These are phyloP conservation scores for Saccharomycopsis fibuligera DNA, from an alignment of 805 yeast genomes.

Conservation along the genomic window DNA sequence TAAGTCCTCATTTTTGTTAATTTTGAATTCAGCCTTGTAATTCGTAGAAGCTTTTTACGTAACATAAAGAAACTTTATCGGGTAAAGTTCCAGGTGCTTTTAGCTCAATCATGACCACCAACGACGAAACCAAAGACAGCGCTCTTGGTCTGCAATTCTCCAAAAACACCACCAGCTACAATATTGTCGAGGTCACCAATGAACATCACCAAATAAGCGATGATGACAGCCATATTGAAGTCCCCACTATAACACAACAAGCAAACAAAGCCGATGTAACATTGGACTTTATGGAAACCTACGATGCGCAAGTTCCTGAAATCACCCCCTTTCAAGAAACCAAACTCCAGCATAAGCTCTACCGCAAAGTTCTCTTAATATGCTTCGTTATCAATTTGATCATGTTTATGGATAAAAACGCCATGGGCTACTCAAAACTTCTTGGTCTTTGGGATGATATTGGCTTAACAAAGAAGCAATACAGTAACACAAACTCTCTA, in stretches of 20 bases:
- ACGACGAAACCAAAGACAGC: no score
- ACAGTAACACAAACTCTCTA: conserved; percentile 11
- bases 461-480: conserved; percentile 26
- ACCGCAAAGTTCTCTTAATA: conserved; percentile 32
- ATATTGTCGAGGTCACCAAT: no score
- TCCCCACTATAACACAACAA: background rate
- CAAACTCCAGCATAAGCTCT: conserved; percentile 33
- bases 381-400: conserved; percentile 35
- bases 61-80: no score
- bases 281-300: conserved; percentile 32
- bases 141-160: no score
- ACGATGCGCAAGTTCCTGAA: conserved; percentile 31
- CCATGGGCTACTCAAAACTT: conserved; percentile 41
- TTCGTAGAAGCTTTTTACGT: no score
- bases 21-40: no score
- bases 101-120: no score
- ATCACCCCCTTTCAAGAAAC: conserved; percentile 38
- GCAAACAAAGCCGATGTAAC: conserved; percentile 32
- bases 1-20: no score
- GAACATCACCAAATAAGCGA: no score
- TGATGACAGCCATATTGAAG: no score
- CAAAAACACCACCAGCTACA: no score
- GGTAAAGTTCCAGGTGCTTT: no score
- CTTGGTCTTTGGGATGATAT: conserved; percentile 44
- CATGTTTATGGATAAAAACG: conserved; percentile 41